Conservation (phyloP, 2,329 filamentous ascomycete genomes). For the Pseudovirgaria hyperparasitica region DNA sequence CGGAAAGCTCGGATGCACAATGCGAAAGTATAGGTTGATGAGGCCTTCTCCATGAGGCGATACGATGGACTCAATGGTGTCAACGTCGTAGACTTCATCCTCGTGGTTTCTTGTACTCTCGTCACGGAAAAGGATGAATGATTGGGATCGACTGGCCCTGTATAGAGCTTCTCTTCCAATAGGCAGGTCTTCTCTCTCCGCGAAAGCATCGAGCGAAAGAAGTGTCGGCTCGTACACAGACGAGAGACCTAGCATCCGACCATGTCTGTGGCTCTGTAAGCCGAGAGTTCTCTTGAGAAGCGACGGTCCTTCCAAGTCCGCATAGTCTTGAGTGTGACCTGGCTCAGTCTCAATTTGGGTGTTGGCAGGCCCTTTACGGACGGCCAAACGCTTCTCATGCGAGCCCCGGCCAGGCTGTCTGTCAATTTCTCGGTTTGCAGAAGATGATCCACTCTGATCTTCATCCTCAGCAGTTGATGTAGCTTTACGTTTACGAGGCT, state of each 20-base stretch:
- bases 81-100: slow-evolving; percentile 37
- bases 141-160: slow-evolving; percentile 9
- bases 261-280: slow-evolving; percentile 18
- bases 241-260: slow-evolving; percentile 15
- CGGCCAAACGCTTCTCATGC: too few species aligned
- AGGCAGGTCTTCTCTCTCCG: slow-evolving; percentile 6
- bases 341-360: too few species aligned
- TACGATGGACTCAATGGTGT: slow-evolving; percentile 59
- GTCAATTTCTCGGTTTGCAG: too few species aligned
- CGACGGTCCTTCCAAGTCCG: slow-evolving; percentile 19
- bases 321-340: slow-evolving; percentile 21
- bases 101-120: slow-evolving; percentile 15
- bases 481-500: slow-evolving; percentile 54
- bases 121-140: slow-evolving; percentile 13
- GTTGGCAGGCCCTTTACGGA: too few species aligned
- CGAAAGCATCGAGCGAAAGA: slow-evolving; percentile 10
- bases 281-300: slow-evolving; percentile 22
- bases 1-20: slow-evolving; percentile 46
- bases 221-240: slow-evolving; percentile 17
- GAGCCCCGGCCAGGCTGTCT: too few species aligned
- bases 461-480: slow-evolving; percentile 8
- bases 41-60: slow-evolving; percentile 57
- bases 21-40: slow-evolving; percentile 60
- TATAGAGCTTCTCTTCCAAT: slow-evolving; percentile 8
- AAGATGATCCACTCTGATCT: too few species aligned